Conservation (phyloP, 169 alveolate species). For the Plasmodium gonderi region DNA sequence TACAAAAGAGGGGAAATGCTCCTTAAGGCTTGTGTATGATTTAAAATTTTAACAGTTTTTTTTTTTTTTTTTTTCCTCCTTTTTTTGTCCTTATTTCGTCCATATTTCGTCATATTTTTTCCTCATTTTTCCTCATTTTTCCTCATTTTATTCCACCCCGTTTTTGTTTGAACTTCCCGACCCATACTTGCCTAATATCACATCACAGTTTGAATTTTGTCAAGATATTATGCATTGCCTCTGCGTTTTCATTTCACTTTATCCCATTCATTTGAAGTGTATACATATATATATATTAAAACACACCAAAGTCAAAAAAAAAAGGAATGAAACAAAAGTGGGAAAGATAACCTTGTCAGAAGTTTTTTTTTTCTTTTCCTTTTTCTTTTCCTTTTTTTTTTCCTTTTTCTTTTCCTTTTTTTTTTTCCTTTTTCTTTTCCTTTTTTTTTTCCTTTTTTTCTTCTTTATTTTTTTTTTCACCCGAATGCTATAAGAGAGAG, state of each 20-base stretch:
- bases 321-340: too few species aligned
- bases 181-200: too few species aligned
- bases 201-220: too few species aligned
- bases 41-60: neutral
- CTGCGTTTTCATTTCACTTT: too few species aligned
- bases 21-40: neutral
- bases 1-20: neutral
- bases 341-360: too few species aligned
- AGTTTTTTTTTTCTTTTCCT: neutral
- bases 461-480: neutral
- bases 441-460: neutral
- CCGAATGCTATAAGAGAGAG: too few species aligned
- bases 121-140: too few species aligned
- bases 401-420: neutral
- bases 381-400: neutral
- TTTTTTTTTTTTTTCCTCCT: neutral
- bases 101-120: neutral
- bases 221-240: too few species aligned
- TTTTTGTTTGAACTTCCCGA: too few species aligned
- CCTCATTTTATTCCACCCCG: neutral
- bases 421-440: conserved; percentile 1
- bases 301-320: too few species aligned
- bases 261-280: too few species aligned
- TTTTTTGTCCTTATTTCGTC: neutral
- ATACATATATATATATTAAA: too few species aligned